Percentiles rank a stretch among this genome's conserved stretches.
Conservation (phyloP, 306 rosid species). For the Medicago ruthenica region DNA sequence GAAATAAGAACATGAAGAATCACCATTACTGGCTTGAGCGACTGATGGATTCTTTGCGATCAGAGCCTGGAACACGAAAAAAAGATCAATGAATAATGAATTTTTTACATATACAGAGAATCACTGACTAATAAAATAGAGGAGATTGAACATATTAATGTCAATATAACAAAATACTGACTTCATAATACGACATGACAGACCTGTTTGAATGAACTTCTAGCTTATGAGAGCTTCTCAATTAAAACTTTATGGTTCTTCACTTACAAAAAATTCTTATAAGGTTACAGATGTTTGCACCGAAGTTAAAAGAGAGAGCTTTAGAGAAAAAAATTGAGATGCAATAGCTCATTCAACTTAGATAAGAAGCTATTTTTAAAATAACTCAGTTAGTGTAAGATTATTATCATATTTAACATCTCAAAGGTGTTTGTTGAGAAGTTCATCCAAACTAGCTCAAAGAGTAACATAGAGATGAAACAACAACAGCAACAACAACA, state of each 20-base stretch:
- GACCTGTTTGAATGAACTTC: background rate
- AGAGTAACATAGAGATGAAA: slow-evolving; percentile 11
- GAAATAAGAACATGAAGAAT: slow-evolving; percentile 30
- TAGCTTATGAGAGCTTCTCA: slow-evolving; percentile 12
- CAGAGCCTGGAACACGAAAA: slow-evolving; percentile 66
- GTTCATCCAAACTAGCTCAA: background rate
- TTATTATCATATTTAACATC: background rate
- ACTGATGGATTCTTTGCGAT: slow-evolving; percentile 70
- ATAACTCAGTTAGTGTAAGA: background rate
- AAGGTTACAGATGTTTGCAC: background rate
- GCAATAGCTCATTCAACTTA: background rate
- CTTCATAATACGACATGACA: slow-evolving; percentile 8
- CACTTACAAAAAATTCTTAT: background rate
- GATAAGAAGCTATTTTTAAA: background rate
- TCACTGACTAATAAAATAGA: background rate
- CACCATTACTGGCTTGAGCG: slow-evolving; percentile 62
- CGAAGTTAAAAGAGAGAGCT: slow-evolving; percentile 11
- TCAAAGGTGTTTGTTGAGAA: slow-evolving; percentile 5
- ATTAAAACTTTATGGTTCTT: background rate
- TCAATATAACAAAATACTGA: background rate
- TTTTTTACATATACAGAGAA: background rate
- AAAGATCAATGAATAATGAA: slow-evolving; percentile 21
- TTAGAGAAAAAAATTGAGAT: background rate
- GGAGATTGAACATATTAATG: slow-evolving; percentile 15
- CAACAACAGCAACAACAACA: slow-evolving; percentile 24